Base-by-base conservation (phyloP, 1,139 yeast genomes). In the Zhuliangozyma parablackwelliae region DNA sequence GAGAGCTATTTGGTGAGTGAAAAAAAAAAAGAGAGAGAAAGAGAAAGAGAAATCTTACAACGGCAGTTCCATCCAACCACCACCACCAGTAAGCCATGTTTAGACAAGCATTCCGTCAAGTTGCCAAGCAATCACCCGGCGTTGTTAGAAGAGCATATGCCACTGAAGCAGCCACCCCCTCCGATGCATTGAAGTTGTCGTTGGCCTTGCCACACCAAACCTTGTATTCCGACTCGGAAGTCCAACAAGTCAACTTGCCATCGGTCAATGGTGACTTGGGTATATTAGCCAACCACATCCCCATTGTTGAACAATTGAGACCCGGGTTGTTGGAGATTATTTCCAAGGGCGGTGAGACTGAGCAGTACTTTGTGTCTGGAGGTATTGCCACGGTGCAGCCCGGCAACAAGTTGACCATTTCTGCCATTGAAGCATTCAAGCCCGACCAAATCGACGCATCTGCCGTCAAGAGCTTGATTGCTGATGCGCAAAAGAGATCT, bases 371-470 rank as follows among this genome's bases (percentile, higher is more conserved):
- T 69, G 92, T 92, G 51, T 81, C 96, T 47, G 98, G 98, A 49
- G 99, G 99, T 48, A 85, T 92, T 57, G 98, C 97, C 47, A 82
- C 96, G 44, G 95, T 94, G 47, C 92, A 88, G 64, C 97, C 97
- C 65, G 95, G 90, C 57, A 89, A 95, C 56, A 78, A 83, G 57
- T 75, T 94, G 63, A 82, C 88, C 60, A 83, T 92, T 66, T 85
- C 94, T 61, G 95, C 97, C 49, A 86, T 89, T 55, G 98, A 92
- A 74, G 98, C 97, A 31, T 88, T 81, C 73, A 87, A 94, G 61
- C 78, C 95, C 57, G 94, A 89, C 47, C 83, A 88, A 54, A 88
- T 92, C 67, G 88, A 92, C 45, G 71, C 81, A 35, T 86, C 82
- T 51, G 80, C 88, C 52, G 82, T 90, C 63, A 85, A 80, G 74